Evolutionary conservation across 2,329 filamentous ascomycete genomes (phyloP).

Genomic region (Aspergillus fumigatus): DNA sequence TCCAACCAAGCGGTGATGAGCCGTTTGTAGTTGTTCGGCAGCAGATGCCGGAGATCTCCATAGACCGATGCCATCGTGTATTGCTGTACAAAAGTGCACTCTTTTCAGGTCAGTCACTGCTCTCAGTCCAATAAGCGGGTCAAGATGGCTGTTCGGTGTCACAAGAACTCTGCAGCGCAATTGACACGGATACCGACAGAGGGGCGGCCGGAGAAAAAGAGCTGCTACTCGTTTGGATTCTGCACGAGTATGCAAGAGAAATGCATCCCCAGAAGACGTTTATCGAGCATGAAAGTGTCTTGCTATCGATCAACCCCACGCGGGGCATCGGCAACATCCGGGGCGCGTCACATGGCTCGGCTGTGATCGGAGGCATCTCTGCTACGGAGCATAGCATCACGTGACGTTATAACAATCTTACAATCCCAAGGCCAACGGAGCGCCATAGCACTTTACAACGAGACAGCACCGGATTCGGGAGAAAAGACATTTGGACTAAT

Average conservation of each 20-base stretch:
- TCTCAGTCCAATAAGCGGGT: background rate
- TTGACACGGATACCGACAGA: background rate
- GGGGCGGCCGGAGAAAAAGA: background rate
- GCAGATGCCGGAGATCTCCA: slow-evolving; percentile 64
- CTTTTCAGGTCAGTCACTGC: background rate
- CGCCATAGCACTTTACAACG: background rate
- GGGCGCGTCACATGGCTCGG: background rate
- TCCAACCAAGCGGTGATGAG: slow-evolving; percentile 80
- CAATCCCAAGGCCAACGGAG: no score
- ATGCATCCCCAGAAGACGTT: background rate
- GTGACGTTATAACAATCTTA: background rate
- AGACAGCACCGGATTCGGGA: no score
- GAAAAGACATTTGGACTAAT: no score
- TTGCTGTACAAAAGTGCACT: background rate
- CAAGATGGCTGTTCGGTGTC: background rate
- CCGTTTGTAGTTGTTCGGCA: slow-evolving; percentile 80
- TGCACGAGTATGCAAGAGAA: background rate
- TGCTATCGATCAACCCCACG: background rate
- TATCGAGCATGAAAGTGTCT: background rate
- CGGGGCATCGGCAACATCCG: background rate
- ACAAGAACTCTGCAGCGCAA: background rate
- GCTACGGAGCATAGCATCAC: background rate
- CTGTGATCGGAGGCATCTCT: background rate
- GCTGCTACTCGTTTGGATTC: background rate
- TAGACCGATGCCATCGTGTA: slow-evolving; percentile 51